These are phyloP conservation scores for Sophora flavescens DNA, from an alignment of 306 rosid genomes.

Conservation along the genomic window DNA sequence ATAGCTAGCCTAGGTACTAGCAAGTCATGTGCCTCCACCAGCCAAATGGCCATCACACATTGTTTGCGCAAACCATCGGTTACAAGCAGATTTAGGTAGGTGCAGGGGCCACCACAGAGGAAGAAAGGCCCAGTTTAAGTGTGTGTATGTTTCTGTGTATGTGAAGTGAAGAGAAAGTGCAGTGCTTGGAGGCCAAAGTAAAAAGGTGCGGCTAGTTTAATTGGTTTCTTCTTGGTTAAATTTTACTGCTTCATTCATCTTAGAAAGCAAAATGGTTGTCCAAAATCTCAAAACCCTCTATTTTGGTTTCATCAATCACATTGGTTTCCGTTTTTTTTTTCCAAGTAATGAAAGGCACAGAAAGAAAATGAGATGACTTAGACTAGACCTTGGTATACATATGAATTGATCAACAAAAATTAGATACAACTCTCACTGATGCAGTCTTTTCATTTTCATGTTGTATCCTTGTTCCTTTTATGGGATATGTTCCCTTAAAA, in stretches of 20 bases:
- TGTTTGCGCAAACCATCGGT: constrained; percentile 26
- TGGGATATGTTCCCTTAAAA: neutral
- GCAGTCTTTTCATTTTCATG: constrained; percentile 6
- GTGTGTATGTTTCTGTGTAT: neutral
- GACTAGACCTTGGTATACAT: neutral
- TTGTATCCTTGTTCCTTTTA: neutral
- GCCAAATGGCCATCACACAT: constrained; percentile 29
- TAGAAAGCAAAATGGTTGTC: neutral
- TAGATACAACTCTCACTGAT: neutral
- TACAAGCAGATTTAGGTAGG: neutral
- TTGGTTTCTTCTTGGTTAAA: neutral
- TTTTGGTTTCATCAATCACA: neutral
- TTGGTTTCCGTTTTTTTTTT: neutral
- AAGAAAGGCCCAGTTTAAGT: neutral
- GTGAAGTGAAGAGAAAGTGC: constrained; percentile 33
- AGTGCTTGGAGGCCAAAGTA: constrained; percentile 38
- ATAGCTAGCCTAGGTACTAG: constrained; percentile 11
- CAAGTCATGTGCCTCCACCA: constrained; percentile 36
- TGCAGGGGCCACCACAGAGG: constrained; percentile 37
- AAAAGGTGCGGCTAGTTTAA: constrained; percentile 38
- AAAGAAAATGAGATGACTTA: neutral
- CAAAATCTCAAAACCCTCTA: neutral
- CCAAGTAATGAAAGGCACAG: neutral
- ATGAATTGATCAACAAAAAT: neutral
- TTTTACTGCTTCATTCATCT: constrained; percentile 32